Evolutionary conservation across 2,329 filamentous ascomycete genomes (phyloP).

Genomic region (Trichoderma citrinoviride): DNA sequence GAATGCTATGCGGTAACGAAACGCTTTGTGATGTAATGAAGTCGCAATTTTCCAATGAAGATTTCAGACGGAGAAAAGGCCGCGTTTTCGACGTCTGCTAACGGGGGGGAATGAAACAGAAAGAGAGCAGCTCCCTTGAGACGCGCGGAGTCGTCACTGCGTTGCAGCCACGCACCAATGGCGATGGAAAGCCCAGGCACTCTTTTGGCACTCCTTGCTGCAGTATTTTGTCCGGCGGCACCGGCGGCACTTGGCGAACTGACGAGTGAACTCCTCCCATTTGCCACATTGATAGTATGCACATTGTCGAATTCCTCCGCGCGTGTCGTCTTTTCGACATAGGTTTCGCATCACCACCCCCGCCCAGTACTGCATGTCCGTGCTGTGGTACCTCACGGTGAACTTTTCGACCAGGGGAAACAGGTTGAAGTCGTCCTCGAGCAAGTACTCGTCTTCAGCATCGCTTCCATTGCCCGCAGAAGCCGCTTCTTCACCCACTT

Average conservation of each 20-base stretch:
- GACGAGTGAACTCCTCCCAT: conserved; percentile 94
- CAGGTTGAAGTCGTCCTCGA: conserved; percentile 95
- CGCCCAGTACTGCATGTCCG: conserved; percentile 99
- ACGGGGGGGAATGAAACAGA: not conserved
- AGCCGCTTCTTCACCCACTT: conserved; percentile 50
- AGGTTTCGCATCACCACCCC: conserved; percentile 98
- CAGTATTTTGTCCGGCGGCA: conserved; percentile 98
- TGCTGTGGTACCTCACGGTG: conserved; percentile 89
- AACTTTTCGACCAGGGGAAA: conserved; percentile 98
- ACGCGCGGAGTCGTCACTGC: conserved; percentile 38
- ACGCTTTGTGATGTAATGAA: conserved; percentile 45
- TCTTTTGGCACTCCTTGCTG: conserved; percentile 99
- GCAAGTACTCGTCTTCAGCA: conserved; percentile 80
- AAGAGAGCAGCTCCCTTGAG: not conserved
- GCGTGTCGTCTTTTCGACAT: conserved; percentile 93
- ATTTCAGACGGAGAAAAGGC: conserved; percentile 31
- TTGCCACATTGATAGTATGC: conserved; percentile 98
- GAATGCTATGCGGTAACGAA: conserved; percentile 42
- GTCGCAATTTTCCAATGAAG: conserved; percentile 34
- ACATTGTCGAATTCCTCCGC: conserved; percentile 92
- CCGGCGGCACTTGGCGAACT: conserved; percentile 96
- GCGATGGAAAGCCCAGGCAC: conserved; percentile 95
- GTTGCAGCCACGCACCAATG: conserved; percentile 90
- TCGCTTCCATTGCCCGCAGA: conserved; percentile 49
- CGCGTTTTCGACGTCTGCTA: not conserved